Evolutionary conservation across 2,329 filamentous ascomycete genomes (phyloP).

Genomic region (Escovopsis sp.): DNA sequence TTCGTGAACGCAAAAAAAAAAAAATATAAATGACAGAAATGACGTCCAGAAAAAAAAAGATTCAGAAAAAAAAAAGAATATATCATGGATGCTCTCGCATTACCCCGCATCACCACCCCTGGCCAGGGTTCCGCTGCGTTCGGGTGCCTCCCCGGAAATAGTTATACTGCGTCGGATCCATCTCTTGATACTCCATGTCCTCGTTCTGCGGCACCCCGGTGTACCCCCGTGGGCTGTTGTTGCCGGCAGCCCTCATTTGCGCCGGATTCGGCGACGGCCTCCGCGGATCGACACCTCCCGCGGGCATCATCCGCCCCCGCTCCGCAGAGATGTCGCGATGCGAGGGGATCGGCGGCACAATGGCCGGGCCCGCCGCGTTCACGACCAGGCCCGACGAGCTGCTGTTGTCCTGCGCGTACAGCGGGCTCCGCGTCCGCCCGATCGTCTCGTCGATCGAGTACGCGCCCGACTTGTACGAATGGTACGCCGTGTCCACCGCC

Average conservation of each 20-base stretch:
- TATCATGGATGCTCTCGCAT: neutral
- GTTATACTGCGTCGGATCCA: slow-evolving; percentile 38
- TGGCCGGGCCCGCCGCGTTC: slow-evolving; percentile 37
- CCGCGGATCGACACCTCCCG: neutral
- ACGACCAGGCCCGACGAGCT: slow-evolving; percentile 38
- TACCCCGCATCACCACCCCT: slow-evolving; percentile 26
- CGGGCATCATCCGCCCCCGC: slow-evolving; percentile 12
- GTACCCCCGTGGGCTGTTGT: slow-evolving; percentile 34
- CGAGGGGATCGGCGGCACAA: slow-evolving; percentile 18
- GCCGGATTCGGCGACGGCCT: no score
- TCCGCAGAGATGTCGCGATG: slow-evolving; percentile 13
- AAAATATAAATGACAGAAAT: no score
- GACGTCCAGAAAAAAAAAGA: neutral
- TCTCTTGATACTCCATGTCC: slow-evolving; percentile 14
- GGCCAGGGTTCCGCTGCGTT: slow-evolving; percentile 19
- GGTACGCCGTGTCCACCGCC: slow-evolving; percentile 17
- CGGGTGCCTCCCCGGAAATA: slow-evolving; percentile 34
- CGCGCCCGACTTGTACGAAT: slow-evolving; percentile 12
- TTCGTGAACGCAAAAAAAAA: no score
- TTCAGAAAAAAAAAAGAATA: slow-evolving; percentile 2
- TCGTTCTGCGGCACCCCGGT: slow-evolving; percentile 43
- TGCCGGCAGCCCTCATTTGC: slow-evolving; percentile 26
- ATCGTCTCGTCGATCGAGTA: slow-evolving; percentile 10
- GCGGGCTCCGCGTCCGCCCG: slow-evolving; percentile 27
- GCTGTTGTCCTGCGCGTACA: slow-evolving; percentile 37